Evolutionary conservation across 352 stramenopile genomes (phyloP).

Genomic region (Aphanomyces astaci): DNA sequence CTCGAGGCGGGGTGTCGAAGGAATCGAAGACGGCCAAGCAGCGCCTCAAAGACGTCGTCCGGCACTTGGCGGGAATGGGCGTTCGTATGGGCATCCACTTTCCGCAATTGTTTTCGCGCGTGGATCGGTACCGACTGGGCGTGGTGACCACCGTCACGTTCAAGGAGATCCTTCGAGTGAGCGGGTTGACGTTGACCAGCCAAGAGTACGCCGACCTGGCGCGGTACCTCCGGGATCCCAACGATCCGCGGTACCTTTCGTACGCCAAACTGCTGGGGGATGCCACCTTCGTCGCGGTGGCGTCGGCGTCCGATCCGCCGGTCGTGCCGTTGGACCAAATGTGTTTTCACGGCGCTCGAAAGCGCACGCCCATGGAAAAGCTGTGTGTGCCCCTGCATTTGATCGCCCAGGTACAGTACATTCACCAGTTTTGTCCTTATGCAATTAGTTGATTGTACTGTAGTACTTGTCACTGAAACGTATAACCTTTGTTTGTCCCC

Average conservation of each 20-base stretch:
- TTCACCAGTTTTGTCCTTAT: no score
- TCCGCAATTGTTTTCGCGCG: background rate
- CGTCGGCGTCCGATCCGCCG: background rate
- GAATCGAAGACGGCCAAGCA: background rate
- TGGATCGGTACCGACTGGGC: slow-evolving; percentile 1
- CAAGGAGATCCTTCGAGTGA: slow-evolving; percentile 7
- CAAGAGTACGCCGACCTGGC: background rate
- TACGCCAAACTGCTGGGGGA: background rate
- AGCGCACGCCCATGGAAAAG: slow-evolving; percentile 9
- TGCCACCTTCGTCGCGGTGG: background rate
- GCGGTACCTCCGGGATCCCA: background rate
- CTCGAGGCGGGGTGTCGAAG: background rate
- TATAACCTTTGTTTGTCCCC: no score
- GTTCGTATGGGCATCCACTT: background rate
- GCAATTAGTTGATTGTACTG: no score
- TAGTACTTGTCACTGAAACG: no score
- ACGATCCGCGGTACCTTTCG: slow-evolving; percentile 7
- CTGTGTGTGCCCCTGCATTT: slow-evolving; percentile 15
- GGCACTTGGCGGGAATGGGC: background rate
- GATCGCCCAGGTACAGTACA: slow-evolving; percentile 9
- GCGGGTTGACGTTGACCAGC: background rate
- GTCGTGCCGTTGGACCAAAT: background rate
- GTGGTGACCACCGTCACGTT: background rate
- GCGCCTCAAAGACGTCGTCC: background rate
- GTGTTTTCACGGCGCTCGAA: slow-evolving; percentile 9